Percentiles rank a stretch among this genome's conserved stretches.
phyloP scores from a whole-genome alignment of 176 grass and related monocot species.

The Aechmea fasciata region DNA sequence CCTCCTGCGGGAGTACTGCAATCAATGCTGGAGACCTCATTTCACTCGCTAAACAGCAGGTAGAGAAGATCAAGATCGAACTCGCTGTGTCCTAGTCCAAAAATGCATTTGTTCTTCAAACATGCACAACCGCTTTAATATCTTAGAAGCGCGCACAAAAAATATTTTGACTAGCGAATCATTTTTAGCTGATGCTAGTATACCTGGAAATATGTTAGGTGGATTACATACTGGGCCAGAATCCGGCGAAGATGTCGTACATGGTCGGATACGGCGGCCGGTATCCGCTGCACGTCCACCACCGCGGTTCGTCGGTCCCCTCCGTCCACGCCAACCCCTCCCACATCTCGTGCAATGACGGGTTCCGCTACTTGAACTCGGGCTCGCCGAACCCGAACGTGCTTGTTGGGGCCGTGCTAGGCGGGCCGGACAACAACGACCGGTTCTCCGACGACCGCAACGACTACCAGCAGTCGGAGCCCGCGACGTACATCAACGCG shows the following conservation, averaged over 20 bases:
- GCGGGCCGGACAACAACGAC: conserved; percentile 46
- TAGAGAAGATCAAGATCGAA: neutral
- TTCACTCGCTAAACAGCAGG: conserved; percentile 46
- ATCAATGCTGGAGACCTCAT: conserved; percentile 34
- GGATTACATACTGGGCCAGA: conserved; percentile 77
- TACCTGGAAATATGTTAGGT: conserved; percentile 23
- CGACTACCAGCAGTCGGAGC: conserved; percentile 67
- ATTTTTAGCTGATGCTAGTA: neutral
- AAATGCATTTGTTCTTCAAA: neutral
- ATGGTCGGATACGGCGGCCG: conserved; percentile 65
- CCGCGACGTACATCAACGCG: conserved; percentile 87
- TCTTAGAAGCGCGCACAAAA: too few relatives aligned
- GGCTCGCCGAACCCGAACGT: conserved; percentile 50
- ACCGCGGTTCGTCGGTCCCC: conserved; percentile 72
- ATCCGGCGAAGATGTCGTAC: conserved; percentile 62
- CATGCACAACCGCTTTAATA: neutral
- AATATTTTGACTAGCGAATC: too few relatives aligned
- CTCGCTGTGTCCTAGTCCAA: neutral
- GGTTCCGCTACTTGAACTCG: conserved; percentile 65
- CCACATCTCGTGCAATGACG: conserved; percentile 43
- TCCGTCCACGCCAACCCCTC: conserved; percentile 34
- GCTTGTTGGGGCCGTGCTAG: conserved; percentile 55
- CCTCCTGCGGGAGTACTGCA: conserved; percentile 20
- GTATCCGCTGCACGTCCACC: conserved; percentile 42
- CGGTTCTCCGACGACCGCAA: conserved; percentile 61